A percentile compares a stretch with the other conserved stretches of the same genome.
Conservation (phyloP, 2,329 filamentous ascomycete species). For the Fulvia fulva region DNA sequence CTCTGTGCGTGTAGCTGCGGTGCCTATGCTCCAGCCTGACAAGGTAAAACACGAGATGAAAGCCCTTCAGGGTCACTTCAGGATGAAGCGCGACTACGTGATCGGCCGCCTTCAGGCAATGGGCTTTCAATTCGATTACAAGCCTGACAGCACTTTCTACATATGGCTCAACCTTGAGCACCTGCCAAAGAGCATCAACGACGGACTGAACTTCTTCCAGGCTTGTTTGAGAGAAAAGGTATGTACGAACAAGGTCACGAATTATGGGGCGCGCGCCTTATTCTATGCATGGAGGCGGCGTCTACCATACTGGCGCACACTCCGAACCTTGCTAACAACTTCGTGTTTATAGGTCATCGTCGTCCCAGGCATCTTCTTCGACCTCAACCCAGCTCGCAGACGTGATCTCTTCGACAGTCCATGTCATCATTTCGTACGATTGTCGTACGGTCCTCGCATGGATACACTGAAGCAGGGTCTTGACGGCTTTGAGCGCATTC, state of each 20-base stretch:
- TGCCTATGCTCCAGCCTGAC: conserved; percentile 84
- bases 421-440: conserved; percentile 83
- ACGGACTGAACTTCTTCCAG: conserved; percentile 95
- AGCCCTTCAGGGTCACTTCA: conserved; percentile 85
- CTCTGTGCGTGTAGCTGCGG: conserved; percentile 53
- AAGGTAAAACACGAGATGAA: conserved; percentile 82
- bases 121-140: conserved; percentile 74
- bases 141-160: conserved; percentile 92
- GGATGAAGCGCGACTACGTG: conserved; percentile 88
- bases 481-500: conserved; percentile 78
- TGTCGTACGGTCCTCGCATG: conserved; percentile 81
- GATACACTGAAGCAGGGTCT: conserved; percentile 72
- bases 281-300: too few relatives aligned
- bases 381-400: conserved; percentile 84
- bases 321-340: background rate
- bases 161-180: conserved; percentile 67
- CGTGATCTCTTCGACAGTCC: conserved; percentile 91
- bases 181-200: conserved; percentile 76
- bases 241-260: background rate
- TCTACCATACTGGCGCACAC: background rate
- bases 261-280: background rate
- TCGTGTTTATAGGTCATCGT: conserved; percentile 65
- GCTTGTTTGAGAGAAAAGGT: conserved; percentile 82
- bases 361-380: conserved; percentile 96
- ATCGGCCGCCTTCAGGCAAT: conserved; percentile 74